These are phyloP conservation scores for Imleria badia DNA, from an alignment of 768 basidiomycete species.

Conservation along the genomic window DNA sequence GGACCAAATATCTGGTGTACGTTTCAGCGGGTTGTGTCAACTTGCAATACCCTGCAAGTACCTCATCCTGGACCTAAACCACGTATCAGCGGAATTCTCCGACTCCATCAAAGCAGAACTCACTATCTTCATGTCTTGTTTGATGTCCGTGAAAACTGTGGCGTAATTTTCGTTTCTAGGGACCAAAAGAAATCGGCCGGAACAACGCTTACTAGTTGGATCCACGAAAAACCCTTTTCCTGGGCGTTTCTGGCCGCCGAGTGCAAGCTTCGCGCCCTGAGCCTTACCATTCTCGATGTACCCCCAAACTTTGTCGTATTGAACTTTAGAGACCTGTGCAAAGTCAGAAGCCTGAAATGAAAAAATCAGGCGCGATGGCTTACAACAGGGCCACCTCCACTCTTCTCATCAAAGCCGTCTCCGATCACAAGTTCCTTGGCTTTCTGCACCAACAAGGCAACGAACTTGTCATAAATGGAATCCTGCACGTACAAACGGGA, in stretches of 20 bases:
- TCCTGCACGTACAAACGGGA: slow-evolving; percentile 90
- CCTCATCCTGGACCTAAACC: slow-evolving; percentile 33
- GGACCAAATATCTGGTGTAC: slow-evolving; percentile 85
- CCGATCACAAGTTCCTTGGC: slow-evolving; percentile 72
- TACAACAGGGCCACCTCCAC: slow-evolving; percentile 84
- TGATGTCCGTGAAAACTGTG: slow-evolving; percentile 80
- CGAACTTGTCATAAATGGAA: slow-evolving; percentile 81
- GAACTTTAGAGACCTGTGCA: slow-evolving; percentile 72
- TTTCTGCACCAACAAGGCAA: slow-evolving; percentile 61
- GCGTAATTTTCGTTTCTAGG: slow-evolving; percentile 4
- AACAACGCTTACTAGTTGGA: slow-evolving; percentile 69
- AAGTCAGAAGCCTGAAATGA: slow-evolving; percentile 7
- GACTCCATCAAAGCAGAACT: slow-evolving; percentile 25
- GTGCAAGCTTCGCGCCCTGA: slow-evolving; percentile 74
- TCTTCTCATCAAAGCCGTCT: slow-evolving; percentile 74
- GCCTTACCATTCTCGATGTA: slow-evolving; percentile 87
- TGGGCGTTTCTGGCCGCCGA: slow-evolving; percentile 78
- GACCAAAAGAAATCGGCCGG: slow-evolving; percentile 2
- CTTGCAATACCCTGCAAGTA: slow-evolving; percentile 13
- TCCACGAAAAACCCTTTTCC: slow-evolving; percentile 87
- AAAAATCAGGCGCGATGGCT: slow-evolving; percentile 23
- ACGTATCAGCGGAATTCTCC: slow-evolving; percentile 23
- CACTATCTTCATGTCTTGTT: slow-evolving; percentile 82
- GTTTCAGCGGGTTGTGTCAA: slow-evolving; percentile 10
- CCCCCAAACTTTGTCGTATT: slow-evolving; percentile 82